Evolutionary conservation across 176 grass and related monocot genomes (phyloP).

Genomic region (Alloteropsis semialata): DNA sequence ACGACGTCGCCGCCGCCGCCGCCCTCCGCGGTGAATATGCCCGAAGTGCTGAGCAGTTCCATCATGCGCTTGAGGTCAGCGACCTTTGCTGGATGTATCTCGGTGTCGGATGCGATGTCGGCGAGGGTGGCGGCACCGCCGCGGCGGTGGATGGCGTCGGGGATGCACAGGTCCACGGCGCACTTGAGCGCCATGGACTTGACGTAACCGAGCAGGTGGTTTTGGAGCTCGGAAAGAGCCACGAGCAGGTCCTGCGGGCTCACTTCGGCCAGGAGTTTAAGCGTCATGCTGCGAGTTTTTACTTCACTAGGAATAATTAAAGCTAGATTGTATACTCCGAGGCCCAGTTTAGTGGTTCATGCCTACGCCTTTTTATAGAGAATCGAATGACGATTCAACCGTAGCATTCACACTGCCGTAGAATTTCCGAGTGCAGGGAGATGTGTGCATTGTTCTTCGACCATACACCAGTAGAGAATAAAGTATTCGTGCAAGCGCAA

Average conservation of each 20-base stretch:
- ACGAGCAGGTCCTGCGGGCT: slow-evolving; percentile 14
- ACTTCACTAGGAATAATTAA: no score
- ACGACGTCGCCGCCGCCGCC: background rate
- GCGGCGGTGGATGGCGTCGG: background rate
- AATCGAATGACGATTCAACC: no score
- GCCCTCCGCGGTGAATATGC: background rate
- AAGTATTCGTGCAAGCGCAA: no score
- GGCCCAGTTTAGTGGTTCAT: no score
- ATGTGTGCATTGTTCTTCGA: no score
- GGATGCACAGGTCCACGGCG: slow-evolving; percentile 8
- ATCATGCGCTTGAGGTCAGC: background rate
- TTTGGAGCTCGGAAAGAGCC: slow-evolving; percentile 20
- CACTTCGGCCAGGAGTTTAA: slow-evolving; percentile 23
- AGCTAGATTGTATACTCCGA: no score
- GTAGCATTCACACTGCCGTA: no score
- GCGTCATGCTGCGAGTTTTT: background rate
- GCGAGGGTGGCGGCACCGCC: background rate
- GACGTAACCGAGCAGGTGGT: background rate
- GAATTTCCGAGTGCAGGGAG: no score
- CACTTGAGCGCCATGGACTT: slow-evolving; percentile 16
- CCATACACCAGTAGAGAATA: no score
- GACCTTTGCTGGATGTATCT: background rate
- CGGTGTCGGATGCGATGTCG: background rate
- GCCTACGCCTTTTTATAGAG: no score
- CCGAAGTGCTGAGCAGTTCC: background rate